Conservation (phyloP, 208 protist genomes). For the Tetramitus jugosus region DNA sequence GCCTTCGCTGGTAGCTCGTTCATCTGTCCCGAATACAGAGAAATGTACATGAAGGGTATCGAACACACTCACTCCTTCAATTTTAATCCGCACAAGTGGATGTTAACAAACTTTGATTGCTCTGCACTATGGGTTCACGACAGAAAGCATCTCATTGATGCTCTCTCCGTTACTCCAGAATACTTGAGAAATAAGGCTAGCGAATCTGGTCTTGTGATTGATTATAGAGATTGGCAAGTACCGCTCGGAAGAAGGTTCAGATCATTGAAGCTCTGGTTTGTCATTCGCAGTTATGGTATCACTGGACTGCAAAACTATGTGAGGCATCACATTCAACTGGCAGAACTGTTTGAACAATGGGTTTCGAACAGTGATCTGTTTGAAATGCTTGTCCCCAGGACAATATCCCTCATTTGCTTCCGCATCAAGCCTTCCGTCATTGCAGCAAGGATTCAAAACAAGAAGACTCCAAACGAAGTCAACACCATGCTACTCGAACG, state of each 20-base stretch:
- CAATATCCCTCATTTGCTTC: constrained; percentile 25
- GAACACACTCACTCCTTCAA: constrained; percentile 28
- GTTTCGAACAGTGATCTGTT: constrained; percentile 12
- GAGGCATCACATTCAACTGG: constrained; percentile 19
- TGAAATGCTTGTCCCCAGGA: constrained; percentile 2
- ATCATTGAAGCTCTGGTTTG: constrained; percentile 40
- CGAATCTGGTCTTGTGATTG: constrained; percentile 14
- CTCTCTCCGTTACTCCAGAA: constrained; percentile 25
- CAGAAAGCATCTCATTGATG: constrained; percentile 17
- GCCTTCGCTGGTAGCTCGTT: constrained; percentile 29
- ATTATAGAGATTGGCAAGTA: constrained; percentile 38
- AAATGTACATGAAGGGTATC: neutral
- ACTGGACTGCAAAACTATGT: constrained; percentile 26
- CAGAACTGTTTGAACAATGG: neutral
- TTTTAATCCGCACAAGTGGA: constrained; percentile 40
- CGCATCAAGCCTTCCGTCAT: no score
- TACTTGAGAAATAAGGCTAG: constrained; percentile 27
- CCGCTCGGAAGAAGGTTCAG: constrained; percentile 39
- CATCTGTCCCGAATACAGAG: constrained; percentile 30
- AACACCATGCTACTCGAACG: neutral
- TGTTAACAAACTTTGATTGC: constrained; percentile 40
- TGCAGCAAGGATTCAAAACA: no score
- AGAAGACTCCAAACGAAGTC: neutral
- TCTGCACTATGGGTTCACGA: constrained; percentile 28
- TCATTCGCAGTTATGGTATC: constrained; percentile 32